phyloP scores from a whole-genome alignment of 2,329 filamentous ascomycete genomes.

The Amauroascus niger region DNA sequence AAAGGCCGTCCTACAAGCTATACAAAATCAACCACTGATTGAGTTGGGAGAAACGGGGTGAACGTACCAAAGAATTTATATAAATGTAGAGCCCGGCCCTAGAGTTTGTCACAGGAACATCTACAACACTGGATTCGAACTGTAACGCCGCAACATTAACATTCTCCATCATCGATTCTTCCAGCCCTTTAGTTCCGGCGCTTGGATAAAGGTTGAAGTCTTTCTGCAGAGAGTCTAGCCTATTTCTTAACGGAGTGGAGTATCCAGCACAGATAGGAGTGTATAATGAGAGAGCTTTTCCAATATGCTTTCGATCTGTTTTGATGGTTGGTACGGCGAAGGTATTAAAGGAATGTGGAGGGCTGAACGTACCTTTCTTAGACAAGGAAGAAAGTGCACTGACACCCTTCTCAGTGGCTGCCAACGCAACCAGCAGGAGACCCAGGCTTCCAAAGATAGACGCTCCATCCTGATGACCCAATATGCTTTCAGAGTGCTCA shows the following conservation, averaged over 20 bases:
- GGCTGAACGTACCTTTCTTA: slow-evolving; percentile 27
- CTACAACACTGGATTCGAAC: slow-evolving; percentile 47
- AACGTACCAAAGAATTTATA: slow-evolving; percentile 64
- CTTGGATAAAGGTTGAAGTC: slow-evolving; percentile 36
- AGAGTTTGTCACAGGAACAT: slow-evolving; percentile 63
- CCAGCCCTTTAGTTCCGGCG: slow-evolving; percentile 34
- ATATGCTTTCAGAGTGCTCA: slow-evolving; percentile 21
- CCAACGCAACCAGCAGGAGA: slow-evolving; percentile 33
- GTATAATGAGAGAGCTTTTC: slow-evolving; percentile 33
- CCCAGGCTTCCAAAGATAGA: slow-evolving; percentile 36
- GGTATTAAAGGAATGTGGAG: not conserved
- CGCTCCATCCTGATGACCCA: slow-evolving; percentile 28
- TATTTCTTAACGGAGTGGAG: slow-evolving; percentile 31
- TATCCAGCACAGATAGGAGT: slow-evolving; percentile 33
- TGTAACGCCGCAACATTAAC: slow-evolving; percentile 42
- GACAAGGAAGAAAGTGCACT: slow-evolving; percentile 29
- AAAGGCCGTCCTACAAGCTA: slow-evolving; percentile 73
- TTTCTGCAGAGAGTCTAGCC: slow-evolving; percentile 35
- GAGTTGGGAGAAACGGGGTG: not conserved
- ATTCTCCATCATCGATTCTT: slow-evolving; percentile 35
- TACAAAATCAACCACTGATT: slow-evolving; percentile 26
- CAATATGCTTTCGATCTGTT: slow-evolving; percentile 29
- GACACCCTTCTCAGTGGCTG: slow-evolving; percentile 29
- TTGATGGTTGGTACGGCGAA: not conserved
- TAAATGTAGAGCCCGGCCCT: slow-evolving; percentile 78